Evolutionary conservation across 805 yeast species (phyloP), one percentile per base, ranked within the genome.

Genomic region (Candida bentonensis): DNA sequence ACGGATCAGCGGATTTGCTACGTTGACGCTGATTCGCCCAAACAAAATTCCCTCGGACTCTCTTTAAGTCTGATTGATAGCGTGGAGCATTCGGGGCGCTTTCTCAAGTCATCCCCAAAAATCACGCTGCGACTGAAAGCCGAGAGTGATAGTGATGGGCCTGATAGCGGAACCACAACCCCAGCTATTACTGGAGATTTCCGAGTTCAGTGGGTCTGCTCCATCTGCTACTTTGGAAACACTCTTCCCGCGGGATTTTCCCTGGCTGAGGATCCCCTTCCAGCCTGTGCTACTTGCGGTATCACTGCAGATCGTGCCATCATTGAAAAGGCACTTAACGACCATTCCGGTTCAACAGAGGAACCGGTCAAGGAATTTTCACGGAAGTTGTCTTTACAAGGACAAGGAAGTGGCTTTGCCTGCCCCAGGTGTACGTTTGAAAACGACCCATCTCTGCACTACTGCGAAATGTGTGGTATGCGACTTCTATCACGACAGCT

Each of bases 381-480:
- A 39, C 17, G 25, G 26, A 21, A 15, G 28, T 30, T 15, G 30
- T 13, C 2, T 28, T 42, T 11, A 40, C n/a, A n/a, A n/a, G n/a
- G n/a, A n/a, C n/a, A n/a, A n/a, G n/a, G 25, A 17, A 43, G 7
- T 27, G 51, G 55, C 13, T 53, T 57, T n/a, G 51, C 51, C 17
- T 77, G 83, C 47, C 68, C 76, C 2, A 58, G 66, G 11, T 84
- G 94, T 52, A 84, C 97, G 0, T 89, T 87, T 54, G 63, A 76
- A 11, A 92, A 89, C 58, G 95, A 88, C 59, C 82, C 87, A 0
- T 75, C 83, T 2, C 66, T 89, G 68, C 61, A 68, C 28, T 69
- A 68, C 49, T 89, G 98, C 61, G 98, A 89, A 60, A 72, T 92
- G 56, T 89, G 97, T 63, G 96, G 95, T 0, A 67, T 79, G 0